Evolutionary conservation across 441 rosid species (phyloP).

Genomic region (Populus hybrid): DNA sequence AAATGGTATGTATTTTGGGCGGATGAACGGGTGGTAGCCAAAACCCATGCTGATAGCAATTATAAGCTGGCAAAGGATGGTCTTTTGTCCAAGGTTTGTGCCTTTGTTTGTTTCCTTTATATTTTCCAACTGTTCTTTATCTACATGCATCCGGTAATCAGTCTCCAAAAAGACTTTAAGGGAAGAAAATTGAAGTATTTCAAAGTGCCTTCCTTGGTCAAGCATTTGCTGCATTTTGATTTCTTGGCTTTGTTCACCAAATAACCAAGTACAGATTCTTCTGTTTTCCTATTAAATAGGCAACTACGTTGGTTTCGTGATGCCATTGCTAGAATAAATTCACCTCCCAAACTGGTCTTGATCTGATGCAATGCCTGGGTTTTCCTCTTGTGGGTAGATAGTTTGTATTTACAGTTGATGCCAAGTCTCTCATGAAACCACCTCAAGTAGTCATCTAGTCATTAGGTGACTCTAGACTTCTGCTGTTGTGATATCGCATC

Average conservation of each 20-base stretch:
- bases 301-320: background rate
- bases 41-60: slow-evolving; percentile 76
- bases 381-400: slow-evolving; percentile 1
- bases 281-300: background rate
- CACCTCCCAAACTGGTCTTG: slow-evolving; percentile 6
- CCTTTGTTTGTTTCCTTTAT: background rate
- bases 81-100: slow-evolving; percentile 67
- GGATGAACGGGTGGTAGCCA: slow-evolving; percentile 80
- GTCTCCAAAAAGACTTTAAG: background rate
- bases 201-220: background rate
- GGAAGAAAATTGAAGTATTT: background rate
- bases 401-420: background rate
- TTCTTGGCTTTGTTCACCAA: slow-evolving; percentile 2
- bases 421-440: background rate
- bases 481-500: background rate
- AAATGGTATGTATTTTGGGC: slow-evolving; percentile 90
- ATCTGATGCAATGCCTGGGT: background rate
- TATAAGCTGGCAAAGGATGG: slow-evolving; percentile 79
- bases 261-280: background rate
- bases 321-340: background rate
- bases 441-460: background rate
- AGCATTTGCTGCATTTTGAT: slow-evolving; percentile 3
- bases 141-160: background rate
- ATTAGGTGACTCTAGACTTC: background rate
- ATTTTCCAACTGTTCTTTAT: background rate